Percentiles rank a stretch among this genome's conserved stretches.
phyloP scores from a whole-genome alignment of 108 stramenopile species.

The Schizochytrium sp. region DNA sequence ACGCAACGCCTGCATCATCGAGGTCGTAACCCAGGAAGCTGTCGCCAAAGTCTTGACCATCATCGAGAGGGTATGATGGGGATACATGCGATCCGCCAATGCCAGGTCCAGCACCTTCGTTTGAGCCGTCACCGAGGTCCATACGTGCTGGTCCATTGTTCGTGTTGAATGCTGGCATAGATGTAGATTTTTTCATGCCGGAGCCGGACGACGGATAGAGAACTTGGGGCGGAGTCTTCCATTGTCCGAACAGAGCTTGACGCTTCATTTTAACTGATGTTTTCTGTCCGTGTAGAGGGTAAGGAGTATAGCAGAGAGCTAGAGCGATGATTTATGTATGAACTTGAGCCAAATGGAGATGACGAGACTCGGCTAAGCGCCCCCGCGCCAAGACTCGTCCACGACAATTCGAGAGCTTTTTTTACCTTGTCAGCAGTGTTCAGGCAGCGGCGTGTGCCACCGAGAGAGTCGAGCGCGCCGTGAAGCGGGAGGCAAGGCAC shows the following conservation, averaged over 20 bases:
- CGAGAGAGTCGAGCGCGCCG: too few relatives aligned
- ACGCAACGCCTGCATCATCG: not conserved
- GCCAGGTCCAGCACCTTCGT: not conserved
- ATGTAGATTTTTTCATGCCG: slow-evolving; percentile 8
- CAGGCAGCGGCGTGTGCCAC: too few relatives aligned
- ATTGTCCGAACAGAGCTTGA: not conserved
- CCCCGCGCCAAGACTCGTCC: too few relatives aligned
- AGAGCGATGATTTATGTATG: too few relatives aligned
- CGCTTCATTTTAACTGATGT: not conserved
- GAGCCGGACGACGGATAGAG: slow-evolving; percentile 8
- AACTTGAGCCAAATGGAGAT: too few relatives aligned
- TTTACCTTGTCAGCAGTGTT: too few relatives aligned
- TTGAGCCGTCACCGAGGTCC: not conserved
- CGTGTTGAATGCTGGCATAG: slow-evolving; percentile 9
- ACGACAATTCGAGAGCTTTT: too few relatives aligned
- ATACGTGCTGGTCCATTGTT: not conserved
- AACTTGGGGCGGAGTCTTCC: slow-evolving; percentile 9
- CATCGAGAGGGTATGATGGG: not conserved
- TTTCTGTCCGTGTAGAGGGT: too few relatives aligned
- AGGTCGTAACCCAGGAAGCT: not conserved
- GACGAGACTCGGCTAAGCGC: too few relatives aligned
- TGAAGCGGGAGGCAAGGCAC: too few relatives aligned
- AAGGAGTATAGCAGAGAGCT: too few relatives aligned
- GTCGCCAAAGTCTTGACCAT: not conserved
- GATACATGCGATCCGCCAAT: too few relatives aligned